Evolutionary conservation across 148 eudicot species (phyloP), one percentile per base, ranked within the genome.

Genomic region (Chenopodium formosanum): DNA sequence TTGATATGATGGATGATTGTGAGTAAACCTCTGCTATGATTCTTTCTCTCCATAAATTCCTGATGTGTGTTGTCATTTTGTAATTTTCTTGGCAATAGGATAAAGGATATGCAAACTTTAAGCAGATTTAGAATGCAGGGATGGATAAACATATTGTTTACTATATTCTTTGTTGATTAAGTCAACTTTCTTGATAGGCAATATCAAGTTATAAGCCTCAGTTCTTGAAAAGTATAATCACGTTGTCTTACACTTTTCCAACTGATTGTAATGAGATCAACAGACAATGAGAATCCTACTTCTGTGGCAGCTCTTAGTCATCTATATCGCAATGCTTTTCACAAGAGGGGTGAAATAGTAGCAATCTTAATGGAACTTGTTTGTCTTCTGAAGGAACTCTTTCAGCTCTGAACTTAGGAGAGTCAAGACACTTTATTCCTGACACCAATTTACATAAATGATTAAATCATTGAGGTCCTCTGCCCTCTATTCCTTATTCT

Each of bases 1-100:
- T 95, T 79, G 97, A 93, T 83, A 95, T 95, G 99, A 58, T 85
- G 84, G 97, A 95, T 84, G 94, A 95, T 69, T 80, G 99, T 95
- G 87, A 91, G 95, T 80, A 63, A 75, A 64, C 76, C 53, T 75
- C 71, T 78, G 53, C 6, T 56, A 4, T 78, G 31, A 23, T 46
- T 27, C 77, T 52, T 25, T 32, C 73, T 60, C 67, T 81, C 31
- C 46, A 76, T 82, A 40, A 32, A 13, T 17, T 70, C 74, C 23
- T 52, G 69, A 12, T 69, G 67, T 73, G 27, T 22, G 70, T 46
- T n/a, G 65, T 20, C 27, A 34, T 60, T 40, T 52, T 16, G 37
- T 40, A 32, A 19, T 34, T 79, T 37, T 52, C 1, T 50, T 64
- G 16, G 37, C 68, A 27, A 60, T 74, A 70, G 2, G 23, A 75